Evolutionary conservation across 768 basidiomycete species (phyloP).

Genomic region (Xerocomellus intermedius): DNA sequence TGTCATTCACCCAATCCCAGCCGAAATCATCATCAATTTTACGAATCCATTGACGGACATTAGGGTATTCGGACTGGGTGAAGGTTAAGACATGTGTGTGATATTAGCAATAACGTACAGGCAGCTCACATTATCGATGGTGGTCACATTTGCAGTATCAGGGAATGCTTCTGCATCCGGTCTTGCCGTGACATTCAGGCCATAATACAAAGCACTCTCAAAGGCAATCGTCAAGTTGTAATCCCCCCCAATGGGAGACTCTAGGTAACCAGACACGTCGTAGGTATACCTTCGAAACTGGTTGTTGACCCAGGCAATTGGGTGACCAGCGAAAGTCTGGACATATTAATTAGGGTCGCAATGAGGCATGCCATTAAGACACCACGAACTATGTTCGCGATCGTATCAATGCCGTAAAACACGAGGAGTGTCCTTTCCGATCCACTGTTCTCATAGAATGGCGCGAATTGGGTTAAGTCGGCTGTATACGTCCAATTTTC

Average conservation of each 20-base stretch:
- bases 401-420: slow-evolving; percentile 57
- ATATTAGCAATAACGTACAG: neutral
- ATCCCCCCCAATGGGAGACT: slow-evolving; percentile 30
- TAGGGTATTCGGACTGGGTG: slow-evolving; percentile 49
- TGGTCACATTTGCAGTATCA: slow-evolving; percentile 15
- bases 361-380: neutral
- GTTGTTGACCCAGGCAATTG: slow-evolving; percentile 58
- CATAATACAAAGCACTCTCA: slow-evolving; percentile 54
- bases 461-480: slow-evolving; percentile 45
- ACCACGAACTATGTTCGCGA: slow-evolving; percentile 50
- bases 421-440: slow-evolving; percentile 42
- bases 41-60: slow-evolving; percentile 46
- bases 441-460: slow-evolving; percentile 17
- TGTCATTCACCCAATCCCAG: slow-evolving; percentile 53
- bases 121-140: slow-evolving; percentile 32
- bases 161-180: slow-evolving; percentile 49
- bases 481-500: slow-evolving; percentile 63
- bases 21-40: slow-evolving; percentile 57
- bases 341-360: neutral
- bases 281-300: slow-evolving; percentile 55
- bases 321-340: slow-evolving; percentile 49
- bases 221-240: slow-evolving; percentile 50
- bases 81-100: neutral
- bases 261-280: slow-evolving; percentile 46
- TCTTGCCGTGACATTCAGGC: slow-evolving; percentile 49